These are phyloP conservation scores for Lepraria neglecta DNA, from an alignment of 495 filamentous ascomycete genomes.

Conservation along the genomic window DNA sequence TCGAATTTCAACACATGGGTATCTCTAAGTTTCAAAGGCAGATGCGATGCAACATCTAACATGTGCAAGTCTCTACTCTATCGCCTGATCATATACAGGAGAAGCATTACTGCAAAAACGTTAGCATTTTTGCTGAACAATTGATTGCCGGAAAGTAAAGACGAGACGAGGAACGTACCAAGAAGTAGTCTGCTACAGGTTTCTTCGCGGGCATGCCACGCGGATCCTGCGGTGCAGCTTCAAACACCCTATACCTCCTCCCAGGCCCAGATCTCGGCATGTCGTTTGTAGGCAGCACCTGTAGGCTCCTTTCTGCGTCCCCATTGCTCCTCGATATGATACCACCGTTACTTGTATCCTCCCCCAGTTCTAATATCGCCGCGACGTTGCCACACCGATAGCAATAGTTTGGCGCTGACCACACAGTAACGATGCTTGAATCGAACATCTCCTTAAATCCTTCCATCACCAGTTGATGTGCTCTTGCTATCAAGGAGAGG, in stretches of 20 bases:
- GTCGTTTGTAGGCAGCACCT: conserved; percentile 2
- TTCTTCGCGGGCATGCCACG: conserved; percentile 99
- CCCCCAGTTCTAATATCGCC: conserved; percentile 85
- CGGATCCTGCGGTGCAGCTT: conserved; percentile 92
- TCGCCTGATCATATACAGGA: too few relatives aligned
- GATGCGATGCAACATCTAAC: too few relatives aligned
- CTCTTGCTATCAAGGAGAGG: conserved; percentile 82
- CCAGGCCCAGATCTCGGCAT: conserved; percentile 61
- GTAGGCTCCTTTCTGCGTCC: conserved; percentile 56
- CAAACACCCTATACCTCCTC: conserved; percentile 89
- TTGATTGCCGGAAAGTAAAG: not conserved
- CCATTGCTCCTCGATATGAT: conserved; percentile 74
- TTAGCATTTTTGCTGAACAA: not conserved
- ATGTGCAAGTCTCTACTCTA: too few relatives aligned
- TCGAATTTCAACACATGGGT: too few relatives aligned
- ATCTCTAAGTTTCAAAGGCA: too few relatives aligned
- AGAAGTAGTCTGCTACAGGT: conserved; percentile 94
- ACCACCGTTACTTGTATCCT: conserved; percentile 72
- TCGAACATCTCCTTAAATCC: conserved; percentile 99
- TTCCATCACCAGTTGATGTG: conserved; percentile 98
- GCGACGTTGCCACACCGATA: conserved; percentile 97
- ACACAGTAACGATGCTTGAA: conserved; percentile 87
- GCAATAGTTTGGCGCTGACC: conserved; percentile 97
- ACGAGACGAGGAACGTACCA: conserved; percentile 39
- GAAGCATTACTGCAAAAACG: not conserved